These are phyloP conservation scores for Pochonia chlamydosporia DNA, from an alignment of 2,329 filamentous ascomycete species.

Conservation along the genomic window DNA sequence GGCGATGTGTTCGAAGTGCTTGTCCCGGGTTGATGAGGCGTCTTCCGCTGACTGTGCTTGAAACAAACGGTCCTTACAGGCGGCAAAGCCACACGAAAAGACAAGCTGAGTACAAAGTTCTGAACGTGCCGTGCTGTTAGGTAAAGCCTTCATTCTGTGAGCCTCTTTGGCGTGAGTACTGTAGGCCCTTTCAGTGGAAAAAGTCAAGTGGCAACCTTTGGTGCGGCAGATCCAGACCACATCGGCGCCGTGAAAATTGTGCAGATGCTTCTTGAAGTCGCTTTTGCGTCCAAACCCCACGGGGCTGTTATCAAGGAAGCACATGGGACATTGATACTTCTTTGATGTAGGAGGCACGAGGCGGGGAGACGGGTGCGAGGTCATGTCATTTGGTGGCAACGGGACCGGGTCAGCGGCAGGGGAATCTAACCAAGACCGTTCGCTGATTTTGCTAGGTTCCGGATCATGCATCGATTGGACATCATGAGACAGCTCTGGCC, in stretches of 20 bases:
- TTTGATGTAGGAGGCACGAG: constrained; percentile 32
- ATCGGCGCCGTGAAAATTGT: constrained; percentile 40
- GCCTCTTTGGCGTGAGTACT: constrained; percentile 37
- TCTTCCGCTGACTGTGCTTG: constrained; percentile 32
- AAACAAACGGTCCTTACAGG: constrained; percentile 37
- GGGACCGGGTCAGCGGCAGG: constrained; percentile 31
- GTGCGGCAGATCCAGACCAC: constrained; percentile 37
- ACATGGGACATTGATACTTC: constrained; percentile 40
- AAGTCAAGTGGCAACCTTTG: constrained; percentile 34
- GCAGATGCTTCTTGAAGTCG: constrained; percentile 44
- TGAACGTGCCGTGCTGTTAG: constrained; percentile 33
- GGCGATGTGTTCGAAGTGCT: constrained; percentile 41
- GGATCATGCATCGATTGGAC: constrained; percentile 28
- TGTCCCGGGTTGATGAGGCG: constrained; percentile 30
- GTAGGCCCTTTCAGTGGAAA: constrained; percentile 39
- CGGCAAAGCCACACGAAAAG: constrained; percentile 37
- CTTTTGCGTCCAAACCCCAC: constrained; percentile 41
- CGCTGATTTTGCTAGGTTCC: constrained; percentile 26
- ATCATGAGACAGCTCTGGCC: constrained; percentile 28
- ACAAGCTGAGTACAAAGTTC: constrained; percentile 38
- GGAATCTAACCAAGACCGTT: constrained; percentile 35
- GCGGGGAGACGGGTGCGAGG: constrained; percentile 30
- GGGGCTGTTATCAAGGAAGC: constrained; percentile 38
- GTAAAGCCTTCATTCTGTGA: constrained; percentile 34
- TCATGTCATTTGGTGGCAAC: constrained; percentile 24